Base-by-base conservation (phyloP, 2,329 filamentous ascomycete genomes). In the Venturia aucupariae region DNA sequence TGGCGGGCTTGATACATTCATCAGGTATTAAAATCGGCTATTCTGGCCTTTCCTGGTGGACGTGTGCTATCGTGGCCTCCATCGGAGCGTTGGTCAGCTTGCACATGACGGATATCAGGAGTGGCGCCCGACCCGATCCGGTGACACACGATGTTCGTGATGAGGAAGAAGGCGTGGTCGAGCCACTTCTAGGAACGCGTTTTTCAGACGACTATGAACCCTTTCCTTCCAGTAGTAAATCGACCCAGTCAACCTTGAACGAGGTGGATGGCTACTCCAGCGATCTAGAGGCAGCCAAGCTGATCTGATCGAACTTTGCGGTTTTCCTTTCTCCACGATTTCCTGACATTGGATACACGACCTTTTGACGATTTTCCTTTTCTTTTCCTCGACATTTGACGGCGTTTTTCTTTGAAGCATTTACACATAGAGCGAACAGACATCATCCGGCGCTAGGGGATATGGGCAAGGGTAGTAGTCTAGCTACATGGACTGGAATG, bases 41-140 rank as follows among this genome's bases (percentile, higher is more conserved):
- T 73, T 93, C 92, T 4, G 92, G 92, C 24, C 81, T 97, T 41
- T 89, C 92, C 0, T 99, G 94, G 93, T 99, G 94, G 94, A 87
- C 86, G 67, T 92, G 88, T 68, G 90, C 89, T 10, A 71, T 89
- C 3, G 85, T 97, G 39, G 90, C 91, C 41, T 76, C 90, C 13
- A 75, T 86, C 17, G 94, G 92, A 57, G 90, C 88, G 1, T 77
- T 89, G 61, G 80, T 94, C 70, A 90, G 89, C 74, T 81, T 91
- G 66, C 86, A 85, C 73, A 89, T 97, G 76, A 85, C 85, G 42
- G 89, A 93, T 70, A 17, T 30, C 80, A 82, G 17, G 78, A 80
- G 35, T 79, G 70, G 66, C 71, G 69, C 54, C 32, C 38, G 19
- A 32, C 74, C 15, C 75, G 75, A 27, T 70, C 78, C 63, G 77